Conservation (phyloP, 164 flowering plant genomes). For the Platanus orientalis region DNA sequence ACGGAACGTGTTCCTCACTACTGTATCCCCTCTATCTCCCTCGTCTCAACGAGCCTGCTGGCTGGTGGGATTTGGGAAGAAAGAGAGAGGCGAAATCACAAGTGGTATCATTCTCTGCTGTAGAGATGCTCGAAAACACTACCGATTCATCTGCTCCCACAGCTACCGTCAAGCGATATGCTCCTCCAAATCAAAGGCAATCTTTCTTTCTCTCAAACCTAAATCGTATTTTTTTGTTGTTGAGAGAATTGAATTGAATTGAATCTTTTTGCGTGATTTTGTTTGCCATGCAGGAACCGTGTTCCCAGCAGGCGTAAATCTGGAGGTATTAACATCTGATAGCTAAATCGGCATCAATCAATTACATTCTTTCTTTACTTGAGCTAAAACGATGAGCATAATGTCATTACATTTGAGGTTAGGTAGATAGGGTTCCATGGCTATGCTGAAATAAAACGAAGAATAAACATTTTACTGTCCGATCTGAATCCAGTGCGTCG, state of each 20-base stretch:
- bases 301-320: slow-evolving; percentile 41
- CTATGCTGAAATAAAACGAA: too few species aligned
- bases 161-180: slow-evolving; percentile 32
- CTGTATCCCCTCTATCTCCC: too few species aligned
- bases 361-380: too few species aligned
- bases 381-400: too few species aligned
- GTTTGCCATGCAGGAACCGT: slow-evolving; percentile 33
- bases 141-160: slow-evolving; percentile 13
- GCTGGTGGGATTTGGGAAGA: too few species aligned
- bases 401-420: too few species aligned
- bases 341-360: background rate
- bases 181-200: slow-evolving; percentile 44
- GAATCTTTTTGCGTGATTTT: background rate
- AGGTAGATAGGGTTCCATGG: too few species aligned
- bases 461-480: too few species aligned
- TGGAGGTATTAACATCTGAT: slow-evolving; percentile 29
- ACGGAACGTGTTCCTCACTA: too few species aligned
- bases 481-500: too few species aligned
- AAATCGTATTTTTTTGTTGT: background rate
- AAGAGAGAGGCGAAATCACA: too few species aligned
- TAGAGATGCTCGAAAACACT: slow-evolving; percentile 31
- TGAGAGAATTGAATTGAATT: background rate
- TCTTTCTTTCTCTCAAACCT: background rate
- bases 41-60: too few species aligned
- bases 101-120: background rate